Evolutionary conservation across 116 monocot species (phyloP).

Genomic region (Papilionanthe hybrid): DNA sequence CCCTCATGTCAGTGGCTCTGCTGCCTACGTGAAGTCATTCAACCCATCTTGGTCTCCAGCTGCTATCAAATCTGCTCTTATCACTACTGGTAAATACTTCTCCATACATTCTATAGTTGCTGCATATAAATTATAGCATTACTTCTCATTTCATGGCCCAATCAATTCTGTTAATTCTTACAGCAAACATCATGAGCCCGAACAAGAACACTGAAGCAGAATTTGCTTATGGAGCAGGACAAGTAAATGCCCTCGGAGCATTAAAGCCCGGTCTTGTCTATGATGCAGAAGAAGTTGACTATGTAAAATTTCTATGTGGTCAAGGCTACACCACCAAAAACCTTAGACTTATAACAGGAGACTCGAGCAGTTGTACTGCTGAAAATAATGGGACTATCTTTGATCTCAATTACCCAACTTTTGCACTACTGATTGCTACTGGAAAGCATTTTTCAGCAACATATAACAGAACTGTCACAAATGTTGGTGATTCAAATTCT

Average conservation of each 20-base stretch:
- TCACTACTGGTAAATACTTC: conserved; percentile 15
- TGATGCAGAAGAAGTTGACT: conserved; percentile 13
- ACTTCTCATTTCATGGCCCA: too few species aligned
- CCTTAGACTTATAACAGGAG: conserved; percentile 19
- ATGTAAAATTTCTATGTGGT: conserved; percentile 16
- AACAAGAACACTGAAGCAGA: conserved; percentile 10
- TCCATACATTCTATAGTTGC: too few species aligned
- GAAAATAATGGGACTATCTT: background rate
- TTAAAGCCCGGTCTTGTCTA: conserved; percentile 19
- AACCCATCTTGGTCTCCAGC: conserved; percentile 19
- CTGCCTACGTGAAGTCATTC: conserved; percentile 11
- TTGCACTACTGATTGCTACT: background rate
- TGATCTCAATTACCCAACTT: conserved; percentile 28
- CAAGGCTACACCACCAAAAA: conserved; percentile 12
- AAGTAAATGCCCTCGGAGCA: conserved; percentile 10
- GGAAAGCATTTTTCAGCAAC: conserved; percentile 2
- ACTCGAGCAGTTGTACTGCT: conserved; percentile 16
- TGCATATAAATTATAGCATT: too few species aligned
- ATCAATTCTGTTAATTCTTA: background rate
- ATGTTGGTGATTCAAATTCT: conserved; percentile 13
- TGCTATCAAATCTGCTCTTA: conserved; percentile 16
- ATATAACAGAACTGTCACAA: conserved; percentile 24
- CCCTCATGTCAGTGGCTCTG: background rate
- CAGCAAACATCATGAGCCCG: conserved; percentile 19
- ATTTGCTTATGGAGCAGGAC: conserved; percentile 19